Evolutionary conservation across 179 eudicot genomes (phyloP), one percentile per base, ranked within the genome.

Genomic region (Monotropa hypopitys): DNA sequence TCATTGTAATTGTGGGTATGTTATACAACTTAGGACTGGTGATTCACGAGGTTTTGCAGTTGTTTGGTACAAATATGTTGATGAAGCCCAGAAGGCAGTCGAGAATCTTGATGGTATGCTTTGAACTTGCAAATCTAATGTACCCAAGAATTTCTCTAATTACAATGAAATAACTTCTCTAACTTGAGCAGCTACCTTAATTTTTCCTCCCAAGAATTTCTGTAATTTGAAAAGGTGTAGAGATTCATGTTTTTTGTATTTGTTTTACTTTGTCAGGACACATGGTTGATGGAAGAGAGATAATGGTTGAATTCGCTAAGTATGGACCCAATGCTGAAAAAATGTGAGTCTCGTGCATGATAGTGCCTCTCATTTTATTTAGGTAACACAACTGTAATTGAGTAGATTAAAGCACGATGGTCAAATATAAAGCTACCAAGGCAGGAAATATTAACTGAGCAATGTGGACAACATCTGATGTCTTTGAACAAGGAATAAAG

Each of bases 91-190:
- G 40, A 95, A 90, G 80, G 99, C 98, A 15, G 98, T 93, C 13
- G 98, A 95, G 18, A 95, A 84, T 85, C 96, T 93, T 3, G 99
- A 95, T 88, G 99, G 97, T 90, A n/a, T n/a, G n/a, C n/a, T n/a
- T n/a, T n/a, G n/a, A 10, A 70, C 38, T 47, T 49, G 20, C 12
- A 38, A n/a, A 50, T 63, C 4, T 69, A 1, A 5, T 51, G 18
- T 11, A 21, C 9, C 1, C n/a, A n/a, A n/a, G n/a, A n/a, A n/a
- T n/a, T n/a, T n/a, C n/a, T n/a, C n/a, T n/a, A n/a, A n/a, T n/a
- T n/a, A n/a, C n/a, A n/a, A n/a, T n/a, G n/a, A n/a, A n/a, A n/a
- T n/a, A n/a, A n/a, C n/a, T n/a, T n/a, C n/a, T n/a, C n/a, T n/a
- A n/a, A n/a, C n/a, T n/a, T n/a, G n/a, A n/a, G n/a, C n/a, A n/a